phyloP scores from a whole-genome alignment of 352 stramenopile genomes.

The Globisporangium iwayamae region DNA sequence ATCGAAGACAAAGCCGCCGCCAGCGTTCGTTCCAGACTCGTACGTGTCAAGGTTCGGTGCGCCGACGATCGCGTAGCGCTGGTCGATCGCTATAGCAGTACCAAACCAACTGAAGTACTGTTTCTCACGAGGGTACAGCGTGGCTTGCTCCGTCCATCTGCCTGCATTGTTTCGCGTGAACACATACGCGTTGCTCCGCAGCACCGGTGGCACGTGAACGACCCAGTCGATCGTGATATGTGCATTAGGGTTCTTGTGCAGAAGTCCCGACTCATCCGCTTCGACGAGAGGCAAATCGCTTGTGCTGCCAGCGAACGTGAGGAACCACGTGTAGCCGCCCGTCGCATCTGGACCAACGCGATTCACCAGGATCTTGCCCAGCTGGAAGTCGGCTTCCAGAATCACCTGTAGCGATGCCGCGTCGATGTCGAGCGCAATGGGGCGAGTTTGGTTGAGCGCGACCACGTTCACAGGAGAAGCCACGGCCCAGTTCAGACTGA shows the following conservation, averaged over 20 bases:
- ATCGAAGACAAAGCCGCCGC: slow-evolving; percentile 91
- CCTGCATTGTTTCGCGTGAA: slow-evolving; percentile 51
- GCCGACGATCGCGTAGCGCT: slow-evolving; percentile 85
- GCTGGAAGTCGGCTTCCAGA: slow-evolving; percentile 64
- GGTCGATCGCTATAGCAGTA: slow-evolving; percentile 71
- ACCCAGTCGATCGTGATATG: slow-evolving; percentile 37
- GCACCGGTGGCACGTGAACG: slow-evolving; percentile 46
- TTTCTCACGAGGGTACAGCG: slow-evolving; percentile 88
- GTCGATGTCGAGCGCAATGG: slow-evolving; percentile 56
- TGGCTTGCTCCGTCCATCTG: slow-evolving; percentile 89
- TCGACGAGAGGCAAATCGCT: slow-evolving; percentile 60
- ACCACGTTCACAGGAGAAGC: slow-evolving; percentile 17
- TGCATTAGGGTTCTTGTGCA: slow-evolving; percentile 19
- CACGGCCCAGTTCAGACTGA: slow-evolving; percentile 34
- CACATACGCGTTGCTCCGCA: slow-evolving; percentile 62
- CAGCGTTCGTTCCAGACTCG: slow-evolving; percentile 87
- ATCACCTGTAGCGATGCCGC: slow-evolving; percentile 36
- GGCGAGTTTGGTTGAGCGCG: slow-evolving; percentile 30
- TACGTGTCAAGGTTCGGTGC: slow-evolving; percentile 91
- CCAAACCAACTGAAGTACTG: slow-evolving; percentile 91
- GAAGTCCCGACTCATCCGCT: slow-evolving; percentile 34
- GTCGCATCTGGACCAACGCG: slow-evolving; percentile 44
- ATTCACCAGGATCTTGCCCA: slow-evolving; percentile 68
- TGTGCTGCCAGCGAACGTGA: slow-evolving; percentile 68
- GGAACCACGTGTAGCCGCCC: slow-evolving; percentile 75